Percentiles rank a stretch among this genome's conserved stretches.
These are phyloP conservation scores for Scutellaria galericulata DNA, from an alignment of 257 asterid species.

Conservation along the genomic window DNA sequence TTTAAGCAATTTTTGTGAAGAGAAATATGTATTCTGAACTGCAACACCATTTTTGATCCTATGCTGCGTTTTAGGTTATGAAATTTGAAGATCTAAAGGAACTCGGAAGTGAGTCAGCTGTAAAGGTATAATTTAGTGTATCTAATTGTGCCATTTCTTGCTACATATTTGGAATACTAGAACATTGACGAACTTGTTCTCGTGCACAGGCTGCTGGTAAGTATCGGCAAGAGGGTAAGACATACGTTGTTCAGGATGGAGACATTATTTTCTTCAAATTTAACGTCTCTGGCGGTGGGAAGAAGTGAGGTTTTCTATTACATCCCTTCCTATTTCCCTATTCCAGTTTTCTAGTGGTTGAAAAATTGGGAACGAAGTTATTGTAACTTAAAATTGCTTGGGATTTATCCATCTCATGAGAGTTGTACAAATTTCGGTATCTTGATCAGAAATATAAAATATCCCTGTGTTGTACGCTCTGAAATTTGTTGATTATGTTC, in stretches of 20 bases:
- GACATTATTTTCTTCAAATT: constrained; percentile 96
- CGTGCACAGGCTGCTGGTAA: constrained; percentile 81
- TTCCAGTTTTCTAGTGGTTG: constrained; percentile 36
- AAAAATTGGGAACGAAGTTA: constrained; percentile 30
- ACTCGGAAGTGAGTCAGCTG: constrained; percentile 87
- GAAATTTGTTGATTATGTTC: not conserved
- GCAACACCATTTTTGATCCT: constrained; percentile 11
- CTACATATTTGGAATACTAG: not conserved
- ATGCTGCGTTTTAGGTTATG: constrained; percentile 71
- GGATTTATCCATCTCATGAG: constrained; percentile 31
- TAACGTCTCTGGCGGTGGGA: constrained; percentile 96
- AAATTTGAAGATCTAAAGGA: constrained; percentile 95
- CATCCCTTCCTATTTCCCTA: constrained; percentile 28
- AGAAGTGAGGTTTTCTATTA: constrained; percentile 62
- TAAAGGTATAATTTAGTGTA: constrained; percentile 62
- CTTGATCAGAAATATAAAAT: constrained; percentile 21
- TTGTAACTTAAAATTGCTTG: constrained; percentile 37
- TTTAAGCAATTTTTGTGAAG: not conserved
- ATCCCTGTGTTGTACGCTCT: constrained; percentile 28
- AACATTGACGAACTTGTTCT: not conserved
- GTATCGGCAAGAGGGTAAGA: constrained; percentile 97
- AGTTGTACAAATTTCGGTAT: constrained; percentile 40
- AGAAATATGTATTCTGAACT: constrained; percentile 8
- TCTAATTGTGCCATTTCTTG: not conserved
- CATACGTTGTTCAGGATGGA: constrained; percentile 91